Conservation (phyloP, 1,139 yeast genomes). For the Candida sp. region DNA sequence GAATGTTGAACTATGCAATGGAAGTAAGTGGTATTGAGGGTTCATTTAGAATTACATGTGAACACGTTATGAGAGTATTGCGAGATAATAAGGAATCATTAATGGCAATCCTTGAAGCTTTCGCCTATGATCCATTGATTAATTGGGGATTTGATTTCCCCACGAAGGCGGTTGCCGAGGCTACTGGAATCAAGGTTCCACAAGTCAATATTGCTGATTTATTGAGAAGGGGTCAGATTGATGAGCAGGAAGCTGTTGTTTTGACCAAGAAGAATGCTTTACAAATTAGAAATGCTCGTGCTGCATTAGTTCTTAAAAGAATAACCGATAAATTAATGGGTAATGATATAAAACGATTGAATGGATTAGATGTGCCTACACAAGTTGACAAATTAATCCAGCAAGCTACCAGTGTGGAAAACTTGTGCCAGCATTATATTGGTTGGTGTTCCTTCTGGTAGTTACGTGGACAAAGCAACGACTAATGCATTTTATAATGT, state of each 20-base stretch:
- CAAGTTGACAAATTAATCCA: slow-evolving; percentile 94
- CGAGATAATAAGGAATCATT: slow-evolving; percentile 93
- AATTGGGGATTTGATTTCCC: slow-evolving; percentile 99
- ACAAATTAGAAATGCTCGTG: slow-evolving; percentile 88
- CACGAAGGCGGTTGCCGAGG: slow-evolving; percentile 70
- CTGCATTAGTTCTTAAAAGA: slow-evolving; percentile 83
- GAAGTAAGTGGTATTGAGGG: slow-evolving; percentile 99
- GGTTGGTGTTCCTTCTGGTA: slow-evolving; percentile 99
- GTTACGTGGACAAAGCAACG: not conserved
- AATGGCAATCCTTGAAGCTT: slow-evolving; percentile 98
- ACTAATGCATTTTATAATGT: not conserved
- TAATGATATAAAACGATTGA: slow-evolving; percentile 76
- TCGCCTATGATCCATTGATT: slow-evolving; percentile 97
- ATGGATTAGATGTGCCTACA: slow-evolving; percentile 74
- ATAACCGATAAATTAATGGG: slow-evolving; percentile 94
- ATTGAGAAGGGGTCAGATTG: slow-evolving; percentile 69
- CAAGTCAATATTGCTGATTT: slow-evolving; percentile 66
- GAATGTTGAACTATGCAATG: slow-evolving; percentile 98
- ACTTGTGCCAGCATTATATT: slow-evolving; percentile 91
- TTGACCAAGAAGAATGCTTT: slow-evolving; percentile 72
- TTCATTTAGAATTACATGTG: slow-evolving; percentile 93
- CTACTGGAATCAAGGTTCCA: slow-evolving; percentile 66
- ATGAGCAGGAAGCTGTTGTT: slow-evolving; percentile 69
- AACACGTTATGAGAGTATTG: slow-evolving; percentile 92
- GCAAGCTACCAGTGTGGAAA: slow-evolving; percentile 96